phyloP scores from a whole-genome alignment of 441 rosid species.

The Gossypium gossypioides region DNA sequence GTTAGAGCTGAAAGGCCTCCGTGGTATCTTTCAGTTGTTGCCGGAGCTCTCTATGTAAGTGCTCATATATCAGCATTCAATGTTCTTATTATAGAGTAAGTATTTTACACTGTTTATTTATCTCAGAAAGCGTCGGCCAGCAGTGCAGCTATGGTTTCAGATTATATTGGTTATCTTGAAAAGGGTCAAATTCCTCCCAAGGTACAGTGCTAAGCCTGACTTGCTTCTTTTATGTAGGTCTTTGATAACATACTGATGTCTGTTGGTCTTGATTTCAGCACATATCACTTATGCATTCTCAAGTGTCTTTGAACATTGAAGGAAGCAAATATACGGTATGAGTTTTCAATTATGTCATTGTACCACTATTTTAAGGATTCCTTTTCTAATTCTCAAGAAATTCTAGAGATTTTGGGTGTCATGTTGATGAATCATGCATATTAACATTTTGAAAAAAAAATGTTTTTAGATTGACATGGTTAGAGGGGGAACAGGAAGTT shows the following conservation, averaged over 20 bases:
- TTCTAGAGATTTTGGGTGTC: constrained; percentile 14
- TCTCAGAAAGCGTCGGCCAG: constrained; percentile 91
- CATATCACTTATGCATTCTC: constrained; percentile 88
- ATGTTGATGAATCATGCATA: constrained; percentile 7
- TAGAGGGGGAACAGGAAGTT: constrained; percentile 95
- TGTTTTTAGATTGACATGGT: constrained; percentile 73
- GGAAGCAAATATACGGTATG: constrained; percentile 96
- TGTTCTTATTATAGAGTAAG: not conserved
- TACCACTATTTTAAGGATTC: constrained; percentile 7
- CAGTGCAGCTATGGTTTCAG: constrained; percentile 94
- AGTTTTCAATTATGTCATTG: constrained; percentile 15
- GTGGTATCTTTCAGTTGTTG: constrained; percentile 99
- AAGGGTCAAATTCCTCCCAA: constrained; percentile 99
- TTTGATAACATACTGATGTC: constrained; percentile 20
- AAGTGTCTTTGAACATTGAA: constrained; percentile 96
- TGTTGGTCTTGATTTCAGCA: constrained; percentile 50
- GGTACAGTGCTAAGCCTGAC: constrained; percentile 33
- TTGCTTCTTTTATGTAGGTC: not conserved
- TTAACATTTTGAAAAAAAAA: constrained; percentile 16
- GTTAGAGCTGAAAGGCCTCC: constrained; percentile 99
- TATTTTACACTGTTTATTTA: constrained; percentile 10
- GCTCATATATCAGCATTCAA: not conserved
- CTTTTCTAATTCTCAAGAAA: constrained; percentile 1
- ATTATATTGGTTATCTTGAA: constrained; percentile 94
- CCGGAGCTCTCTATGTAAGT: constrained; percentile 94